Evolutionary conservation across 176 grass and related monocot genomes (phyloP), one percentile per base, ranked within the genome.

Genomic region (Cocos nucifera): DNA sequence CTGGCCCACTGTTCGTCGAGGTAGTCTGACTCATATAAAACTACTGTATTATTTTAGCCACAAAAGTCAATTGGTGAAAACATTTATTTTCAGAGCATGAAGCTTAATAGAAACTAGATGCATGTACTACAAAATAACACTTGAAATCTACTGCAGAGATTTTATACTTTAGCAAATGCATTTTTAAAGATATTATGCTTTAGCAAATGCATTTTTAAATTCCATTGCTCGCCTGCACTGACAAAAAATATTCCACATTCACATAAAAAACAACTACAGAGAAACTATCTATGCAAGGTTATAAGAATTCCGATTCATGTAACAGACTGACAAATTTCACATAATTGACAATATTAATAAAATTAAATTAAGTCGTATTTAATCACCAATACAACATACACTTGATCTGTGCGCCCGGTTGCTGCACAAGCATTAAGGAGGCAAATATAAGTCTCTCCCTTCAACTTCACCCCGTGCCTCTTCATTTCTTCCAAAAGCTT

Each of bases 401-500:
- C 93, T 88, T 91, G 87, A 76, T 97, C 87, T 9, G 70, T 85
- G 22, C 73, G 76, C 30, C 87, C 93, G 19, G 77, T 88, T 76
- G 87, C 68, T 50, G 93, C 87, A 71, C 91, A 73, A 68, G 93
- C 81, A 83, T 88, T 97, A 39, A 97, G 72, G 61, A 97, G 79
- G 76, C 93, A 92, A 71, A 92, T 80, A 63, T 97, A 97, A 16
- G 87, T 97, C 78, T 97, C 93, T 69, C 76, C 82, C 80, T 91
- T 91, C 59, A 87, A 78, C 72, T 97, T 97, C 64, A 92, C 79
- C 0, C 76, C 81, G 61, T 91, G 82, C 51, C 73, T 65, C 64
- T 92, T 97, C 93, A 97, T 97, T 82, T 97, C 87, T 78, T 88
- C 87, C 74, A 97, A 78, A 83, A 97, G 87, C 93, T 97, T 73